Evolutionary conservation across 495 filamentous ascomycete species (phyloP).

Genomic region (Neurospora sp.): DNA sequence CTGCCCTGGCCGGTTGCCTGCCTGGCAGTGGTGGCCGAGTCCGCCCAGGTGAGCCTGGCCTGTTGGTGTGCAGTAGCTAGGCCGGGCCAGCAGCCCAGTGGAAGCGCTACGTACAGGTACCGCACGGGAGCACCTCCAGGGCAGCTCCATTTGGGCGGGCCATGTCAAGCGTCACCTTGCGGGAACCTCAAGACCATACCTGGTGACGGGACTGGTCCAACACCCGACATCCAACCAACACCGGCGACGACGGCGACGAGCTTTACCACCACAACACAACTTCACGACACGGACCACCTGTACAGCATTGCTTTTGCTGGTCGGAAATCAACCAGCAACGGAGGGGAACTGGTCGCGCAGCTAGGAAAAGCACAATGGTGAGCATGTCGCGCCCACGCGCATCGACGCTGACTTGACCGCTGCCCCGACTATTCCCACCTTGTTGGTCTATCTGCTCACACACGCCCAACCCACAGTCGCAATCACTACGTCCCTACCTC

Average conservation of each 20-base stretch:
- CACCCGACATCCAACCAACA: not conserved
- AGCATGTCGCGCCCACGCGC: not conserved
- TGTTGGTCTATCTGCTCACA: not conserved
- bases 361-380: constrained; percentile 13
- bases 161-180: not conserved
- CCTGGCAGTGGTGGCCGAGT: too few species aligned
- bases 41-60: too few species aligned
- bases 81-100: not conserved
- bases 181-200: not conserved
- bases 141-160: not conserved
- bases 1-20: not conserved
- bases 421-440: not conserved
- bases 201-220: not conserved
- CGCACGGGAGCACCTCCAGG: not conserved
- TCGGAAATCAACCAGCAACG: not conserved
- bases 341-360: not conserved
- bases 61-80: not conserved
- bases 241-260: not conserved
- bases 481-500: constrained; percentile 96
- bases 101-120: not conserved
- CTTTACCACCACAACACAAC: not conserved
- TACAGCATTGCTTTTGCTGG: not conserved
- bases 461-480: constrained; percentile 50
- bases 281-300: not conserved
- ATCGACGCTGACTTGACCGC: not conserved